Percentiles rank a stretch among this genome's conserved stretches.
phyloP scores from a whole-genome alignment of 2,329 filamentous ascomycete genomes.

The Colletotrichum sp. region DNA sequence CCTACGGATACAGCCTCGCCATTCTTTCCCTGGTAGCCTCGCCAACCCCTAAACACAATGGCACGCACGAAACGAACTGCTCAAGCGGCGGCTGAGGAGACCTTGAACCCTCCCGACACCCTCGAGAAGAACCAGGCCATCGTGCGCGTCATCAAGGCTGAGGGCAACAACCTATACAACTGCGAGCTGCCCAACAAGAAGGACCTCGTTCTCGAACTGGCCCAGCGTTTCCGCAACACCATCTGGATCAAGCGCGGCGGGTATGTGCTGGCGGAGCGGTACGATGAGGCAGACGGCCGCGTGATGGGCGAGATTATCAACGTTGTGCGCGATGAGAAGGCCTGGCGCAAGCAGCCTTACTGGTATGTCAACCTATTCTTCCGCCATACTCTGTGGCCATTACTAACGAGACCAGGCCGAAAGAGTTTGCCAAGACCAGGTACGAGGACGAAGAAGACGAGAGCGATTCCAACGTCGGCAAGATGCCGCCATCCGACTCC shows the following conservation, averaged over 20 bases:
- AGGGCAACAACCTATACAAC: slow-evolving; percentile 88
- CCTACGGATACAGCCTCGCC: neutral
- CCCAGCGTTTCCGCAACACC: slow-evolving; percentile 84
- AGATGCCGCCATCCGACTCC: slow-evolving; percentile 82
- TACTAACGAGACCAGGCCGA: slow-evolving; percentile 64
- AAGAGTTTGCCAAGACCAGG: slow-evolving; percentile 75
- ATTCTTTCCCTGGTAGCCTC: neutral
- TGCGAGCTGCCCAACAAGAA: slow-evolving; percentile 74
- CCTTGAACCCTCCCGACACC: slow-evolving; percentile 62
- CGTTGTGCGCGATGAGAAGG: slow-evolving; percentile 88
- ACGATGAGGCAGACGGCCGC: slow-evolving; percentile 75
- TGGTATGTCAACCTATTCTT: slow-evolving; percentile 62
- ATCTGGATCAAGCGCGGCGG: slow-evolving; percentile 93
- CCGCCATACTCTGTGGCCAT: neutral
- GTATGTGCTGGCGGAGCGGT: slow-evolving; percentile 81
- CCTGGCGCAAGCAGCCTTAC: slow-evolving; percentile 87
- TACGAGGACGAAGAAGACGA: slow-evolving; percentile 73
- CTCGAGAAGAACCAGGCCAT: slow-evolving; percentile 70
- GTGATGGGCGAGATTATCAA: slow-evolving; percentile 91
- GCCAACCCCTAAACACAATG: slow-evolving; percentile 27
- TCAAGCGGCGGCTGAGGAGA: slow-evolving; percentile 77
- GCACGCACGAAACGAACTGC: slow-evolving; percentile 70
- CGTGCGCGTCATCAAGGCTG: slow-evolving; percentile 79
- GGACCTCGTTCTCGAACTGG: slow-evolving; percentile 78
- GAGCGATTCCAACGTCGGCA: slow-evolving; percentile 80